Percentiles rank a stretch among this genome's conserved stretches.
phyloP scores from a whole-genome alignment of 305 asterid genomes.

The Galium porrigens region DNA sequence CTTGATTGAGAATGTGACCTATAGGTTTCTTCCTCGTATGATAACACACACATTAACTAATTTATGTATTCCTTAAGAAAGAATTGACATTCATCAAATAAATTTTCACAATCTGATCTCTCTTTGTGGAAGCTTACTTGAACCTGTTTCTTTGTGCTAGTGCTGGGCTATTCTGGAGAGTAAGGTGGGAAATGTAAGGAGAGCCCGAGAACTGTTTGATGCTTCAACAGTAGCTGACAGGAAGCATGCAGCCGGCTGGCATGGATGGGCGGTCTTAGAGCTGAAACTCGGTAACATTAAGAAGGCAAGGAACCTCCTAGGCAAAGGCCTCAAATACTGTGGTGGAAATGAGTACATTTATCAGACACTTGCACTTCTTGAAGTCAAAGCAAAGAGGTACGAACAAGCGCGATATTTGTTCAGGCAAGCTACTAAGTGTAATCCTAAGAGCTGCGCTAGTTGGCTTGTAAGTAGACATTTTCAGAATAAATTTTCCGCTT shows the following conservation, averaged over 20 bases:
- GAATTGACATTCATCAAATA: background rate
- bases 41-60: too few species aligned
- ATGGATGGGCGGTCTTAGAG: constrained; percentile 95
- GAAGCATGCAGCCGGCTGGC: constrained; percentile 92
- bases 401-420: constrained; percentile 81
- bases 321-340: constrained; percentile 66
- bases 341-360: constrained; percentile 87
- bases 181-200: constrained; percentile 65
- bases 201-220: constrained; percentile 76
- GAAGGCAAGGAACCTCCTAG: constrained; percentile 75
- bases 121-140: constrained; percentile 14
- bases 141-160: constrained; percentile 27
- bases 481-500: background rate
- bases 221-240: constrained; percentile 93
- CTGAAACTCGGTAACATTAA: constrained; percentile 66
- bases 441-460: constrained; percentile 86
- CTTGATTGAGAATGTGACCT: too few species aligned
- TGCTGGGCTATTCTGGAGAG: constrained; percentile 95
- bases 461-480: constrained; percentile 68
- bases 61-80: too few species aligned
- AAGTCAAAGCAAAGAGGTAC: constrained; percentile 61
- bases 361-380: constrained; percentile 88
- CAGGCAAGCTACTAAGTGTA: constrained; percentile 79
- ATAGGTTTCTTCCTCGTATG: too few species aligned
- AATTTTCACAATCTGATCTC: background rate